These are phyloP conservation scores for Aeschynomene evenia DNA, from an alignment of 306 rosid genomes.

Conservation along the genomic window DNA sequence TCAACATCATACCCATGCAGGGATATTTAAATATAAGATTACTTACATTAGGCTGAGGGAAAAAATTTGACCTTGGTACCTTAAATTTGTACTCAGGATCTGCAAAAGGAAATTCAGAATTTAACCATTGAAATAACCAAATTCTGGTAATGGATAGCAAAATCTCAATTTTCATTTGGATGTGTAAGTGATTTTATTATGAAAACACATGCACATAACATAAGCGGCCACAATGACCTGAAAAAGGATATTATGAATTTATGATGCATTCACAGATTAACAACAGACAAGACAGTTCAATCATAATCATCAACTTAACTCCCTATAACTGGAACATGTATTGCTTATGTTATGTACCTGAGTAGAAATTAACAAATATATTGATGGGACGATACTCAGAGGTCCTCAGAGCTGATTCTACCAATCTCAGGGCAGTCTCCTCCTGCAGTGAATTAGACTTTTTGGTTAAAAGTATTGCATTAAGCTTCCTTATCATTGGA, in stretches of 20 bases:
- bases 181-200: background rate
- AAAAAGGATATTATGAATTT: background rate
- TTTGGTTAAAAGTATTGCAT: background rate
- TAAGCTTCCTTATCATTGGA: background rate
- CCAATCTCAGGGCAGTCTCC: slow-evolving; percentile 82
- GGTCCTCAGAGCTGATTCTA: slow-evolving; percentile 62
- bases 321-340: too few species aligned
- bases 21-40: slow-evolving; percentile 11
- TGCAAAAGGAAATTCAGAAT: slow-evolving; percentile 43
- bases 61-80: slow-evolving; percentile 74
- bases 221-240: background rate
- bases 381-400: slow-evolving; percentile 83
- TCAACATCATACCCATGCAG: background rate
- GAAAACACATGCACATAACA: slow-evolving; percentile 2
- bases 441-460: slow-evolving; percentile 53
- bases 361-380: slow-evolving; percentile 75
- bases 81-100: slow-evolving; percentile 72
- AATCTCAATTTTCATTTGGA: slow-evolving; percentile 22
- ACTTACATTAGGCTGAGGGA: slow-evolving; percentile 94
- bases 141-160: background rate
- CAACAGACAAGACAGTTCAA: background rate
- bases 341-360: slow-evolving; percentile 50
- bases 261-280: background rate
- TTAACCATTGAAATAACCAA: slow-evolving; percentile 20
- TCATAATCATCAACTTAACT: too few species aligned